Evolutionary conservation across 192 early-diverging fungal species (phyloP).

Genomic region (Backusella psychrophila): DNA sequence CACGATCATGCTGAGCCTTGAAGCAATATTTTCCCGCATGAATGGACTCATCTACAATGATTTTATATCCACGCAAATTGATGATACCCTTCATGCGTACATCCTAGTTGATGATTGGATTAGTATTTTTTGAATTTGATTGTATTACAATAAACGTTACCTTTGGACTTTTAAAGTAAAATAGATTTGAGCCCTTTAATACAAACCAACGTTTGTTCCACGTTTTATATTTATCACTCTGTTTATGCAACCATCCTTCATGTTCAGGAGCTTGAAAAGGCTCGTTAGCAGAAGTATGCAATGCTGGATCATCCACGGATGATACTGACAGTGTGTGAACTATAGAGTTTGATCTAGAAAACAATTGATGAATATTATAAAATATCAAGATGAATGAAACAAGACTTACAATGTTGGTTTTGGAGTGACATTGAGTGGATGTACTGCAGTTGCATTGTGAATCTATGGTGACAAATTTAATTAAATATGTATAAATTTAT

Average conservation of each 20-base stretch:
- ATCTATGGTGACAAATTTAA: not conserved
- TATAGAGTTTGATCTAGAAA: not conserved
- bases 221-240: constrained; percentile 54
- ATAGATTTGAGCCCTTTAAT: constrained; percentile 54
- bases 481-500: constrained; percentile 9
- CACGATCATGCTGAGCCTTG: constrained; percentile 56
- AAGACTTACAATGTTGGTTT: not conserved
- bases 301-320: not conserved
- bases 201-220: constrained; percentile 67
- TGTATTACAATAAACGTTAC: not conserved
- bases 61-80: constrained; percentile 56
- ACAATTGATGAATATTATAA: not conserved
- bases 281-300: constrained; percentile 1
- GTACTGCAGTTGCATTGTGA: constrained; percentile 1
- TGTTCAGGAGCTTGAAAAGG: constrained; percentile 46
- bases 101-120: constrained; percentile 9
- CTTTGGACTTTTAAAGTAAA: constrained; percentile 58
- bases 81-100: constrained; percentile 55
- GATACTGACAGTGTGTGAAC: constrained; percentile 16
- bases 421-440: constrained; percentile 7
- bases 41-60: constrained; percentile 61
- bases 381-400: not conserved
- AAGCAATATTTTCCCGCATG: constrained; percentile 61
- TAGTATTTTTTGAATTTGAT: not conserved
- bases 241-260: constrained; percentile 60